Percentiles rank a stretch among this genome's conserved stretches.
Evolutionary conservation across 2,329 filamentous ascomycete species (phyloP).

Genomic region (Phaeosphaeria sp.): DNA sequence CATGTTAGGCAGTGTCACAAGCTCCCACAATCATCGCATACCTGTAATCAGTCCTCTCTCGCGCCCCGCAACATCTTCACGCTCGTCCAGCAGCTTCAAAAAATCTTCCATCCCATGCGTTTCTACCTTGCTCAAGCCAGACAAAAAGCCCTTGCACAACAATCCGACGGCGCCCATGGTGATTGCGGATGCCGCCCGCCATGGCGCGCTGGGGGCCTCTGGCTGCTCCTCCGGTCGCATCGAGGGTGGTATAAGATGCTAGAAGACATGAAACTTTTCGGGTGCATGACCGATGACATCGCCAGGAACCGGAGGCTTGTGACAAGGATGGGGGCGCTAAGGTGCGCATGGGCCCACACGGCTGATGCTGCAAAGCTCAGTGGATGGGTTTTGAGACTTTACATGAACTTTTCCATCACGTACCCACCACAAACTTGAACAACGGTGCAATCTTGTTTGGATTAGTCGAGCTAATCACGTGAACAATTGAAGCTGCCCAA

Average conservation of each 20-base stretch:
- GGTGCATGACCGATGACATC: conserved; percentile 22
- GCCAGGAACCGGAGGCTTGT: conserved; percentile 20
- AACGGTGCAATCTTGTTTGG: too few species aligned
- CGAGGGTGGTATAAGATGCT: conserved; percentile 20
- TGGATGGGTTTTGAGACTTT: conserved; percentile 10
- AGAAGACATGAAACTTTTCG: conserved; percentile 24
- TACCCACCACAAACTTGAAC: too few species aligned
- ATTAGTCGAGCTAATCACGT: too few species aligned
- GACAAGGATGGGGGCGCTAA: conserved; percentile 17
- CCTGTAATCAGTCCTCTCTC: conserved; percentile 83
- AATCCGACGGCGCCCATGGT: conserved; percentile 76
- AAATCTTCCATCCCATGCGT: conserved; percentile 79
- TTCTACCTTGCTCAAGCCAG: conserved; percentile 75
- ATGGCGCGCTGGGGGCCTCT: conserved; percentile 67
- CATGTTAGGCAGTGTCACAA: background rate
- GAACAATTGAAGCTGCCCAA: background rate
- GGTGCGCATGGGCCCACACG: conserved; percentile 1
- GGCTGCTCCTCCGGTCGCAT: conserved; percentile 55
- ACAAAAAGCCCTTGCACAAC: conserved; percentile 76
- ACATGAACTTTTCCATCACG: background rate
- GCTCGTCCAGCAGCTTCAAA: conserved; percentile 74
- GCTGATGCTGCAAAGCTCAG: background rate
- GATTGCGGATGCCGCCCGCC: conserved; percentile 75
- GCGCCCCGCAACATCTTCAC: conserved; percentile 70
- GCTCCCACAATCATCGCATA: conserved; percentile 46